Conservation (phyloP, 192 early-diverging fungal genomes). For the Umbelopsis isabellina region DNA sequence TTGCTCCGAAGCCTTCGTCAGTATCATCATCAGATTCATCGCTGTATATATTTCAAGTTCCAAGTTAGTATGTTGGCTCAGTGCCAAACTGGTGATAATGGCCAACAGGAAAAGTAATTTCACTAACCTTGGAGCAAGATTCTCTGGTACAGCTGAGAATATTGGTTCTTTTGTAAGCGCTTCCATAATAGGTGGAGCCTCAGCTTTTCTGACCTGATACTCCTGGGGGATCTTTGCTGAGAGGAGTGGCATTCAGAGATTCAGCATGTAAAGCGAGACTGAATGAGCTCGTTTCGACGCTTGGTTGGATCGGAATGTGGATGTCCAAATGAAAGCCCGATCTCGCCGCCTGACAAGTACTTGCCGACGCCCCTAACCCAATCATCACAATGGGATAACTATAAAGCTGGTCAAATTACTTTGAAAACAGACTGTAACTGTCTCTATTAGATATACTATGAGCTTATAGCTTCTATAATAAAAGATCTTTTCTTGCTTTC, state of each 20-base stretch:
- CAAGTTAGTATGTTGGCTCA: too few relatives aligned
- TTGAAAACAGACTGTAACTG: too few relatives aligned
- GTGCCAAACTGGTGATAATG: too few relatives aligned
- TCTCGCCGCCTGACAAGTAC: neutral
- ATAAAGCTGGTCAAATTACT: too few relatives aligned
- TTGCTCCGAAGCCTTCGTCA: constrained; percentile 22
- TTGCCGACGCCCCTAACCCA: neutral
- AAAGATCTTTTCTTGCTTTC: too few relatives aligned
- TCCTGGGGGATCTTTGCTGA: constrained; percentile 20
- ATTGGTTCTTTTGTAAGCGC: neutral
- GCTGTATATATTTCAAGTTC: neutral
- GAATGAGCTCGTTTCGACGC: neutral
- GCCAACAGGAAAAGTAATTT: too few relatives aligned
- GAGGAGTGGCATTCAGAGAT: constrained; percentile 18
- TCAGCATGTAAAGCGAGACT: constrained; percentile 12
- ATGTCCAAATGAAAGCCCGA: constrained; percentile 3
- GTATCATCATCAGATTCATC: constrained; percentile 21
- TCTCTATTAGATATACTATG: too few relatives aligned
- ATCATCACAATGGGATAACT: neutral
- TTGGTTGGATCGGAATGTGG: constrained; percentile 7
- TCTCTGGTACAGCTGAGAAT: neutral
- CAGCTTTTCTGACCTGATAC: neutral
- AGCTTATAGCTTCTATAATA: too few relatives aligned
- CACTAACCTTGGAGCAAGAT: neutral
- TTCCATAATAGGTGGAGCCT: neutral